phyloP scores from a whole-genome alignment of 805 yeast species.

The Yarrowia hollandica region DNA sequence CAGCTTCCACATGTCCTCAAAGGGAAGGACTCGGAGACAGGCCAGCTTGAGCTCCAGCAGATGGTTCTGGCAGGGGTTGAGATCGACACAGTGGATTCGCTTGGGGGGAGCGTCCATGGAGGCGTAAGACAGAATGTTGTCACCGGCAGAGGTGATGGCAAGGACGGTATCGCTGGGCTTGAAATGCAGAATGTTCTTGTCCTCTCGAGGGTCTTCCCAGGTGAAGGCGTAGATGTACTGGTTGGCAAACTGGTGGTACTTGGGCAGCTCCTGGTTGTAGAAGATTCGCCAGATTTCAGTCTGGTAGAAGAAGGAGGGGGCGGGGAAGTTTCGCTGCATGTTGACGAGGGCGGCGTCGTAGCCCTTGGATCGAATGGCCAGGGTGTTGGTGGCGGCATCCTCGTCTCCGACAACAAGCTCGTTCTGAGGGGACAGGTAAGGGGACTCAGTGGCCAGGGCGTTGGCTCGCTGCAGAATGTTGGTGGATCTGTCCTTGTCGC shows the following conservation, averaged over 20 bases:
- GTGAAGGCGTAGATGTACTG: constrained; percentile 86
- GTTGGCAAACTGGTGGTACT: constrained; percentile 68
- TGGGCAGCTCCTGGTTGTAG: constrained; percentile 68
- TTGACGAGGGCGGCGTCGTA: constrained; percentile 73
- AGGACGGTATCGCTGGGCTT: constrained; percentile 66
- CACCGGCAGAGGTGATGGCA: constrained; percentile 87
- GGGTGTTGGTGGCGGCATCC: constrained; percentile 31
- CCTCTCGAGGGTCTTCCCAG: constrained; percentile 90
- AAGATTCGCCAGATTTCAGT: constrained; percentile 75
- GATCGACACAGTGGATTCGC: constrained; percentile 79
- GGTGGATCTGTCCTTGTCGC: constrained; percentile 55
- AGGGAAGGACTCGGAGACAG: constrained; percentile 56
- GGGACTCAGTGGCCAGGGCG: constrained; percentile 77
- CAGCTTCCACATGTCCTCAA: constrained; percentile 67
- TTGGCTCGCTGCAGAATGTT: constrained; percentile 57
- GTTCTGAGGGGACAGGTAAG: constrained; percentile 66
- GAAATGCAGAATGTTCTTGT: constrained; percentile 62
- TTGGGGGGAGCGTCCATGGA: constrained; percentile 69
- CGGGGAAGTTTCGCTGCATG: constrained; percentile 65
- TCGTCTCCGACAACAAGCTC: constrained; percentile 33
- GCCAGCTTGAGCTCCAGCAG: constrained; percentile 77
- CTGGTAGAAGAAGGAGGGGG: constrained; percentile 79
- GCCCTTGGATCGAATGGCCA: constrained; percentile 51
- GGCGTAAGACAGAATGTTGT: constrained; percentile 74
- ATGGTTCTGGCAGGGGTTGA: constrained; percentile 82